A percentile compares a stretch with the other conserved stretches of the same genome.
These are phyloP conservation scores for Haemoproteus tartakovskyi DNA, from an alignment of 169 alveolate species.

Conservation along the genomic window DNA sequence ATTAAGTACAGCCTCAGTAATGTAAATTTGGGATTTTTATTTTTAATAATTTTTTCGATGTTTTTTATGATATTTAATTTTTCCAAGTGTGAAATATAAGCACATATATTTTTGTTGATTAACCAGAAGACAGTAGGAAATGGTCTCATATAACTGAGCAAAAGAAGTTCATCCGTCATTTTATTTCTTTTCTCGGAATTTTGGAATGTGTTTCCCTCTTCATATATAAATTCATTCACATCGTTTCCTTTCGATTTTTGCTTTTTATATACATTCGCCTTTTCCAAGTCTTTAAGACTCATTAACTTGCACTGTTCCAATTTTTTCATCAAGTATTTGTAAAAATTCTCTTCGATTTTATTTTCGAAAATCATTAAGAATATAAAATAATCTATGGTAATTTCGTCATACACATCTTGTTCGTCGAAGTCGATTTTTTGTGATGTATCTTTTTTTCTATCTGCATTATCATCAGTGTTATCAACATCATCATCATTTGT, in stretches of 20 bases:
- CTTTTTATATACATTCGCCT: too few species aligned
- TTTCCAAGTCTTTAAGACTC: too few species aligned
- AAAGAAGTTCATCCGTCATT: conserved; percentile 19
- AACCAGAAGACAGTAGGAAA: conserved; percentile 79
- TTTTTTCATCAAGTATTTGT: conserved; percentile 6
- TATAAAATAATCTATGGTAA: conserved; percentile 34
- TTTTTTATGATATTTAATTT: conserved; percentile 69
- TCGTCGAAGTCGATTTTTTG: neutral
- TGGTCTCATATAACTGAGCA: conserved; percentile 66
- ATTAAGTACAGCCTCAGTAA: conserved; percentile 33
- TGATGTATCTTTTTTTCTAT: too few species aligned
- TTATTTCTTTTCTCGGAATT: too few species aligned
- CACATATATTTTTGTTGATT: conserved; percentile 64
- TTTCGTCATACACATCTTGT: conserved; percentile 13
- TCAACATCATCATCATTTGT: too few species aligned
- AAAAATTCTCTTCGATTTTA: conserved; percentile 17
- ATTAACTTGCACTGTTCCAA: conserved; percentile 5
- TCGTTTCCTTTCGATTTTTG: too few species aligned
- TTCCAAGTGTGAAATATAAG: conserved; percentile 75
- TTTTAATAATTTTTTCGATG: conserved; percentile 62
- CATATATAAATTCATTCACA: too few species aligned
- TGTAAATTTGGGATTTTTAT: conserved; percentile 13
- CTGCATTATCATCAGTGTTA: neutral
- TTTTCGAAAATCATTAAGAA: conserved; percentile 58
- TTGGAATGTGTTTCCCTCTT: too few species aligned